A percentile compares a stretch with the other conserved stretches of the same genome.
These are phyloP conservation scores for Candida ascalaphidarum DNA, from an alignment of 805 yeast genomes.

Conservation along the genomic window DNA sequence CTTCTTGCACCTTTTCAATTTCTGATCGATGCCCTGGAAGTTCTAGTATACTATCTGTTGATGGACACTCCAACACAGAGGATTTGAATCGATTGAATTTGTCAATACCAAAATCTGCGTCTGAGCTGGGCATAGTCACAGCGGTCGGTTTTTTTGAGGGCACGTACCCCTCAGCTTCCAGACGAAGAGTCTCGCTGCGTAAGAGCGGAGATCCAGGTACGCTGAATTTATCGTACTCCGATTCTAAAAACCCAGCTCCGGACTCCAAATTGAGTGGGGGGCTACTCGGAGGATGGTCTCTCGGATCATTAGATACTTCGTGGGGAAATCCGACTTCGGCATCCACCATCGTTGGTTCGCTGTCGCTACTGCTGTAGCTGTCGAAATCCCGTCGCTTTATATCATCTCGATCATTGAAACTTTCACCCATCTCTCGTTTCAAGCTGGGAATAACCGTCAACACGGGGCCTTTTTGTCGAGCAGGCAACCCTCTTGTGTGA, in stretches of 20 bases:
- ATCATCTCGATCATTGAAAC: slow-evolving; percentile 34
- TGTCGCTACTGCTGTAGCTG: slow-evolving; percentile 3
- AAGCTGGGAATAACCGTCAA: slow-evolving; percentile 20
- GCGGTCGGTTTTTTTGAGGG: too few relatives aligned
- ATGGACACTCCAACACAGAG: slow-evolving; percentile 16
- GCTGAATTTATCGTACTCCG: slow-evolving; percentile 6
- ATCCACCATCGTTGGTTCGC: slow-evolving; percentile 7
- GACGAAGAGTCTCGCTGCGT: background rate
- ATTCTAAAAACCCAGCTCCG: slow-evolving; percentile 22
- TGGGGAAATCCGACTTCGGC: background rate
- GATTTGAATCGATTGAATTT: slow-evolving; percentile 34
- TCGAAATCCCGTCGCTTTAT: slow-evolving; percentile 23
- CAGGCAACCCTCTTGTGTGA: slow-evolving; percentile 24
- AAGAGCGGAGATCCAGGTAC: slow-evolving; percentile 21
- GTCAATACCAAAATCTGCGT: slow-evolving; percentile 44
- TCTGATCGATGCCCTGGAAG: slow-evolving; percentile 6
- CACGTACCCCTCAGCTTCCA: too few relatives aligned
- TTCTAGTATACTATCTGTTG: slow-evolving; percentile 24
- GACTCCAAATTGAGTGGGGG: too few relatives aligned
- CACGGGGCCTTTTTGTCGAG: slow-evolving; percentile 10
- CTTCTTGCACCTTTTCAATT: slow-evolving; percentile 9
- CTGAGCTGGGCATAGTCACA: slow-evolving; percentile 14
- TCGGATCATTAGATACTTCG: slow-evolving; percentile 11
- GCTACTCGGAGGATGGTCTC: slow-evolving; percentile 32
- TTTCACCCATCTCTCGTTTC: slow-evolving; percentile 34